phyloP scores from a whole-genome alignment of 495 filamentous ascomycete genomes.

The Penicillium soppii region DNA sequence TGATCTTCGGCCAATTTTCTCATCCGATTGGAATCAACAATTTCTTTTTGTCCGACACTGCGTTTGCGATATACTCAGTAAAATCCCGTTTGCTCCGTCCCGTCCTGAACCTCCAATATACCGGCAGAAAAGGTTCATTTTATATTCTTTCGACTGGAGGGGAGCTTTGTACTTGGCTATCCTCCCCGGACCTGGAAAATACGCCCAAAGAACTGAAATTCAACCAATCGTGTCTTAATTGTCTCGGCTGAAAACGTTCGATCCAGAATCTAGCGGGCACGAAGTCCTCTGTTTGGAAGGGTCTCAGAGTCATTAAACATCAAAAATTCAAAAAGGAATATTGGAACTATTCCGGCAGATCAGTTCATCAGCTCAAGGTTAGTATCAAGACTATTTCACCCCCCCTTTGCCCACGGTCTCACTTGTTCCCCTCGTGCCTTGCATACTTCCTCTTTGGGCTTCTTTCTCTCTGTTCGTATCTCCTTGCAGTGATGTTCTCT shows the following conservation, averaged over 20 bases:
- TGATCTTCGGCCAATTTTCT: background rate
- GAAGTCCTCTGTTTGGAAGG: slow-evolving; percentile 20
- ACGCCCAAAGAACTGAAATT: background rate
- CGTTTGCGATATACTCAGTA: slow-evolving; percentile 12
- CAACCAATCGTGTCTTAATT: slow-evolving; percentile 15
- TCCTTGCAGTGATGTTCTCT: slow-evolving; percentile 42
- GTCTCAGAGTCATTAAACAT: slow-evolving; percentile 15
- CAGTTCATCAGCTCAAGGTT: slow-evolving; percentile 29
- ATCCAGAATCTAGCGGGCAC: slow-evolving; percentile 7
- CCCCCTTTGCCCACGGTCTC: slow-evolving; percentile 33
- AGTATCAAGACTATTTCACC: slow-evolving; percentile 15
- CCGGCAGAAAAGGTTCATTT: slow-evolving; percentile 7
- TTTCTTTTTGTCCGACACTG: slow-evolving; percentile 2
- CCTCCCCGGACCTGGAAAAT: background rate
- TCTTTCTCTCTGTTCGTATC: slow-evolving; percentile 21
- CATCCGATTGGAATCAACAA: background rate
- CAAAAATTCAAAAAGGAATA: slow-evolving; percentile 2
- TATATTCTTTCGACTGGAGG: too few relatives aligned
- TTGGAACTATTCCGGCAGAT: slow-evolving; percentile 5
- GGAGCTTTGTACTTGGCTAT: slow-evolving; percentile 3
- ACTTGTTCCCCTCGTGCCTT: slow-evolving; percentile 41
- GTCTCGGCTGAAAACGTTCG: slow-evolving; percentile 38
- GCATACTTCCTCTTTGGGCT: slow-evolving; percentile 35
- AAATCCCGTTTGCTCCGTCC: slow-evolving; percentile 8
- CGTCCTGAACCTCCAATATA: slow-evolving; percentile 5